Evolutionary conservation across 495 filamentous ascomycete genomes (phyloP), one percentile per base, ranked within the genome.

Genomic region (Choiromyces venosus): DNA sequence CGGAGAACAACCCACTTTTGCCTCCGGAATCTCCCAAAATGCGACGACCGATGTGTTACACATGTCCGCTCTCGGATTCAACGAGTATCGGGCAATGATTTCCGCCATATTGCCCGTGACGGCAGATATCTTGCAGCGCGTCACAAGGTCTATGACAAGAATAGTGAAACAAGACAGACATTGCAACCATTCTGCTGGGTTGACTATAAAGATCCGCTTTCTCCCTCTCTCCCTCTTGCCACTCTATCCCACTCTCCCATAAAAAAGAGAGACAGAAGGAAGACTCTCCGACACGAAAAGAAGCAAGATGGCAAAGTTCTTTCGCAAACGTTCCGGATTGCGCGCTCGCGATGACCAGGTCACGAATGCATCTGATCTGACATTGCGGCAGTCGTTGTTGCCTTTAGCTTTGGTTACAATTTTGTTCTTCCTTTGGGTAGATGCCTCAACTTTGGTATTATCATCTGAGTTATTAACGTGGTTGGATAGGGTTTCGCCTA

Each of bases 401-500:
- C 79, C 79, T 25, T 40, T 80, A 39, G 66, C 37, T 65, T 40
- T 80, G 2, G 79, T 80, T 21, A 80, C 75, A 33, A 75, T 80
- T 71, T 66, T 80, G 10, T 80, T 80, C 64, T 80, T 80, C 70
- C 68, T 80, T 21, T 80, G 78, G 78, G 78, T 71, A 76, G 29
- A n/a, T 37, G 2, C 12, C 33, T 42, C 3, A 25, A 14, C 40
- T 37, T 33, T 56, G 19, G 4, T 2, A 67, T 21, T 18, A 65
- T 35, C 6, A 18, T 0, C 7, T 36, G 6, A 18, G 42, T 69
- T 37, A 38, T 37, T 73, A 29, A 65, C 18, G n/a, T n/a, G n/a
- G n/a, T 29, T 16, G 37, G 21, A 1, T 66, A 80, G 78, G 79
- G 79, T 8, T 80, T 85, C 69, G 82, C 83, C 33, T 87, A 87